Conservation (phyloP, 768 basidiomycete species). For the Mycena vitilis region DNA sequence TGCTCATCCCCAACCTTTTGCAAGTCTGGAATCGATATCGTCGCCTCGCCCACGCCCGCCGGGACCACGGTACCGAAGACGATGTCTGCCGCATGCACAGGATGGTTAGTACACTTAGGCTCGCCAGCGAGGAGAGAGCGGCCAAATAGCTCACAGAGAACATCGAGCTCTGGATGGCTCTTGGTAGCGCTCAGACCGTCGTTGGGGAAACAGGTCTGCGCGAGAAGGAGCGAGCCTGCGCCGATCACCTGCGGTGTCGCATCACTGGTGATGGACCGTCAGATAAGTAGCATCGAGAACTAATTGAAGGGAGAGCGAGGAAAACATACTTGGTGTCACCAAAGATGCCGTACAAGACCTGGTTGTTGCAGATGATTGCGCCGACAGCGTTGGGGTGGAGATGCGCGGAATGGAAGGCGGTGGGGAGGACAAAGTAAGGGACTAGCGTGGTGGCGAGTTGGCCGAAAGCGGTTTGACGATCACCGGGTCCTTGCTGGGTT, state of each 20-base stretch:
- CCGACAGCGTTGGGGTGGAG: slow-evolving; percentile 6
- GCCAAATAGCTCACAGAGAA: too few species aligned
- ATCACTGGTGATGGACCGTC: too few species aligned
- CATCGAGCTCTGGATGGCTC: neutral
- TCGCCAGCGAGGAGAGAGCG: too few species aligned
- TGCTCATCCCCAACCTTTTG: too few species aligned
- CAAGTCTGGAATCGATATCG: too few species aligned
- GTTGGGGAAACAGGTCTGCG: slow-evolving; percentile 1
- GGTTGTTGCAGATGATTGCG: neutral
- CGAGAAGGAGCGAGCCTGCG: slow-evolving; percentile 3
- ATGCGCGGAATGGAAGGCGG: neutral
- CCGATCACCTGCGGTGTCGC: slow-evolving; percentile 2
- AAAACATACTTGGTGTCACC: slow-evolving; percentile 1
- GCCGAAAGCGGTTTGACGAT: neutral
- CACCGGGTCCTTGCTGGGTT: too few species aligned
- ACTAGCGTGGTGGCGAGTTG: neutral
- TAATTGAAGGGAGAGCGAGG: too few species aligned
- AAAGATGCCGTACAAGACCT: slow-evolving; percentile 3
- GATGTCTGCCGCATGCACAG: too few species aligned
- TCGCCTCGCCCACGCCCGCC: too few species aligned
- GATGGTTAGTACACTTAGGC: too few species aligned
- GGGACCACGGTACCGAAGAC: too few species aligned
- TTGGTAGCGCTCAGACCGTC: slow-evolving; percentile 2
- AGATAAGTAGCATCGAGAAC: too few species aligned
- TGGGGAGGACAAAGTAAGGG: slow-evolving; percentile 5